Evolutionary conservation across 495 filamentous ascomycete genomes (phyloP).

Genomic region (Apiosordaria backusii): DNA sequence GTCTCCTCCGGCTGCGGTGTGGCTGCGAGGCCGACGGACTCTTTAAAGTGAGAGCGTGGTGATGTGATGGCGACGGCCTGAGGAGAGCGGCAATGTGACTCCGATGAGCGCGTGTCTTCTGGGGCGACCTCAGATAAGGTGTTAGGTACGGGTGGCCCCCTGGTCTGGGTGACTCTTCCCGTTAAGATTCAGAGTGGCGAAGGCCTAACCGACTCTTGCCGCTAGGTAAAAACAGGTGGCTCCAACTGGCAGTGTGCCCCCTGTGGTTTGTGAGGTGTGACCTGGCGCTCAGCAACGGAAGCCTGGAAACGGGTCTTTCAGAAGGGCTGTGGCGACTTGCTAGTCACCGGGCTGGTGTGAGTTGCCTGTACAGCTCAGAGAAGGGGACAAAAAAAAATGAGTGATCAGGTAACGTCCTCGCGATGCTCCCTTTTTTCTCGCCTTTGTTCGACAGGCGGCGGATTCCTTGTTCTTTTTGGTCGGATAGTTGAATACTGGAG

Average conservation of each 20-base stretch:
- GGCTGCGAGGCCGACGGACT: conserved; percentile 15
- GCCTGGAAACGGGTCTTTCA: conserved; percentile 39
- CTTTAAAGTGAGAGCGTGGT: conserved; percentile 19
- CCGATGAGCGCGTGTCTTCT: conserved; percentile 36
- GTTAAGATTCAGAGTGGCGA: conserved; percentile 35
- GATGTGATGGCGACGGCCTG: conserved; percentile 18
- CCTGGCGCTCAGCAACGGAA: conserved; percentile 25
- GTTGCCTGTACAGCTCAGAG: background rate
- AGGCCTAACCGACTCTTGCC: conserved; percentile 39
- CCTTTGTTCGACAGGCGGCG: conserved; percentile 16
- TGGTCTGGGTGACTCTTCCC: conserved; percentile 47
- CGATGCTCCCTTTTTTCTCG: conserved; percentile 13
- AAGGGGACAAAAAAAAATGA: background rate
- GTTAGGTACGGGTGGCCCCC: conserved; percentile 33
- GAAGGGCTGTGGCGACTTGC: conserved; percentile 29
- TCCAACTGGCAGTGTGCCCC: conserved; percentile 38
- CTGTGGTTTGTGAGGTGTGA: conserved; percentile 30
- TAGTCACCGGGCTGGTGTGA: background rate
- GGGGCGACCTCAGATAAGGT: conserved; percentile 33
- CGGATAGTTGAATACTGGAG: conserved; percentile 7
- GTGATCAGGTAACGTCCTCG: conserved; percentile 6
- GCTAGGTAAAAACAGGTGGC: conserved; percentile 43
- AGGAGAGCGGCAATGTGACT: conserved; percentile 34
- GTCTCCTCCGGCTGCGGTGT: conserved; percentile 8
- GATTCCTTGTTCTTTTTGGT: conserved; percentile 13